Base-by-base conservation (phyloP, 164 flowering plant species). In the Vitis riparia region DNA sequence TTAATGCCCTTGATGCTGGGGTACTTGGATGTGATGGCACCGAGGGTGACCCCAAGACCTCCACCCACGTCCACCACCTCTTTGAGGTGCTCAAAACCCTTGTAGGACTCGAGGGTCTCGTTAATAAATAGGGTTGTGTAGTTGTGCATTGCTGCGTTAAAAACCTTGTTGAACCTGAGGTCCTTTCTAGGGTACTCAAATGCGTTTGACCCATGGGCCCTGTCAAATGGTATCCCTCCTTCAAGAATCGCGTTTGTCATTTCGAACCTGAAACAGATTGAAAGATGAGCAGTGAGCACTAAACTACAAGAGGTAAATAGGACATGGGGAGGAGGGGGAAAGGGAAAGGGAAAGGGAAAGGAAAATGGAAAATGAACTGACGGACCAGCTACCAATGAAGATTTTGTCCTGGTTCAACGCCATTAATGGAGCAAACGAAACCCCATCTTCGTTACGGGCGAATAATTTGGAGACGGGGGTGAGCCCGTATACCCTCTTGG, bases 31-130 rank as follows among this genome's bases (percentile, higher is more conserved):
- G 71, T 75, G 56, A 84, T 82, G 17, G 53, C 14, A 9, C 48
- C 49, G n/a, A 78, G 66, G 10, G 70, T 68, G 51, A 69, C 65
- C 12, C 87, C 87, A 3, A 77, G 50, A 14, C 83, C 82, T 2
- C 87, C 87, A 12, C 87, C 85, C n/a, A 82, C 84, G 73, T 84
- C 85, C 0, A 84, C 82, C 30, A 82, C 47, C 14, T 44, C 49
- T 0, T 66, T 63, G 32, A 84, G 27, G 32, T 56, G 8, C 53
- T 76, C 72, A 66, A 84, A 84, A 9, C 81, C 85, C 14, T 78
- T 74, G 78, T 82, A 84, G 9, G 29, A 0, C 17, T 80, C 57
- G 0, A 84, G 78, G 15, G 82, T 59, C 53, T 37, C 73, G 16
- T 72, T 63, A 2, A 73, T 51, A 9, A 64, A 48, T 0, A 77